phyloP scores from a whole-genome alignment of 2,329 filamentous ascomycete species.

The Parastagonospora nodorum region DNA sequence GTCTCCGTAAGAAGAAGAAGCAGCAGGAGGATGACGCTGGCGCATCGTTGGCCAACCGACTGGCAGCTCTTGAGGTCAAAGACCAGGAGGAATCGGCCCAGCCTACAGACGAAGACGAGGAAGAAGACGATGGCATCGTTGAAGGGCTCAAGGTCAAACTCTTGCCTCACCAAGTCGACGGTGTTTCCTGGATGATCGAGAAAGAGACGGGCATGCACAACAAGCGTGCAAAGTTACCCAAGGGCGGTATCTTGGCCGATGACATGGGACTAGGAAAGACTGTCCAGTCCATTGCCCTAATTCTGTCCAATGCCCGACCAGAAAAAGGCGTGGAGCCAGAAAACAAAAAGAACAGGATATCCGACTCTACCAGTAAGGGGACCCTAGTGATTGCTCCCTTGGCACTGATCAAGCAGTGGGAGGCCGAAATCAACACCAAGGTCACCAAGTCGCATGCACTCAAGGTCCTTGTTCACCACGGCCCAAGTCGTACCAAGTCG shows the following conservation, averaged over 20 bases:
- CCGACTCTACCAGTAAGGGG: constrained; percentile 70
- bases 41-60: constrained; percentile 50
- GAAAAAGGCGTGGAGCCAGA: constrained; percentile 55
- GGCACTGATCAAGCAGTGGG: constrained; percentile 96
- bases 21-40: constrained; percentile 41
- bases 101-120: constrained; percentile 44
- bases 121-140: constrained; percentile 65
- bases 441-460: constrained; percentile 72
- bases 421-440: constrained; percentile 86
- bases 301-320: constrained; percentile 78
- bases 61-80: constrained; percentile 51
- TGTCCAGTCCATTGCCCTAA: constrained; percentile 86
- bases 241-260: constrained; percentile 93
- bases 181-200: constrained; percentile 92
- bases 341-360: constrained; percentile 68
- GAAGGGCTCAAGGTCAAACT: constrained; percentile 86
- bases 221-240: constrained; percentile 76
- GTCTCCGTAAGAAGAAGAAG: constrained; percentile 52
- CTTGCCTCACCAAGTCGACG: constrained; percentile 91
- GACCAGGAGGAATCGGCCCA: constrained; percentile 53
- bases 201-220: constrained; percentile 88
- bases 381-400: constrained; percentile 93
- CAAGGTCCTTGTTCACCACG: constrained; percentile 88
- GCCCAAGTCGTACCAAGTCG: constrained; percentile 80
- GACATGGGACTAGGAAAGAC: constrained; percentile 99